Percentiles rank a stretch among this genome's conserved stretches.
phyloP scores from a whole-genome alignment of 2,329 filamentous ascomycete species.

The Chalaropsis ovoidea region DNA sequence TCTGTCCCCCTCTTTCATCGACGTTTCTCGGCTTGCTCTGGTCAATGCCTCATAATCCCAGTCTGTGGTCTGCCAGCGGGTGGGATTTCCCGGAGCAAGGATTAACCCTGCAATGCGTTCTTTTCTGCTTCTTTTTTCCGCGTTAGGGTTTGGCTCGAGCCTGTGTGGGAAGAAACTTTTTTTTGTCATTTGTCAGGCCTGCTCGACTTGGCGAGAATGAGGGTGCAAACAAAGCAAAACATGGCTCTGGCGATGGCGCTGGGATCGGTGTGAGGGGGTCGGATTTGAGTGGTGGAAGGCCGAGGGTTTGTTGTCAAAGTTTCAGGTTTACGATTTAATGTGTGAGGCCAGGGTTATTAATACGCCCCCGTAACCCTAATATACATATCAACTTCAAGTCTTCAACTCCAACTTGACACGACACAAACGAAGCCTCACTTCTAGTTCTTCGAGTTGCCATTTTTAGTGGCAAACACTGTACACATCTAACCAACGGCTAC shows the following conservation, averaged over 20 bases:
- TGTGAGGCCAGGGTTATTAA: background rate
- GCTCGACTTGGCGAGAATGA: background rate
- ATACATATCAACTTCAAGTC: background rate
- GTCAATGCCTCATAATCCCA: background rate
- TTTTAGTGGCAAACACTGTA: background rate
- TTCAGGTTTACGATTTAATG: background rate
- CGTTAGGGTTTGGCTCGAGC: background rate
- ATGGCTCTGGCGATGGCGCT: background rate
- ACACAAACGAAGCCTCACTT: too few relatives aligned
- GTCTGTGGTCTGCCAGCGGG: background rate
- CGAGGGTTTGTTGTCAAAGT: slow-evolving; percentile 1
- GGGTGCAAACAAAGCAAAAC: background rate
- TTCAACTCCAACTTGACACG: background rate
- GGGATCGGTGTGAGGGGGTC: background rate
- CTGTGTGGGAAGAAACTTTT: background rate
- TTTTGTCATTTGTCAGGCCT: background rate
- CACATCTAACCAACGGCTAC: too few relatives aligned
- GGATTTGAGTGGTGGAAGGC: background rate
- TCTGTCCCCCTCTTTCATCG: background rate
- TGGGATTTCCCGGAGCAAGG: background rate
- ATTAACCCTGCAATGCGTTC: background rate
- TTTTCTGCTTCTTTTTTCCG: background rate
- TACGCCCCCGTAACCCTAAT: background rate
- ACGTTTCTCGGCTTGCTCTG: background rate
- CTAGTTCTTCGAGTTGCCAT: background rate